A percentile compares a stretch with the other conserved stretches of the same genome.
Conservation (phyloP, 495 filamentous ascomycete genomes). For the Achaetomiella virescens region DNA sequence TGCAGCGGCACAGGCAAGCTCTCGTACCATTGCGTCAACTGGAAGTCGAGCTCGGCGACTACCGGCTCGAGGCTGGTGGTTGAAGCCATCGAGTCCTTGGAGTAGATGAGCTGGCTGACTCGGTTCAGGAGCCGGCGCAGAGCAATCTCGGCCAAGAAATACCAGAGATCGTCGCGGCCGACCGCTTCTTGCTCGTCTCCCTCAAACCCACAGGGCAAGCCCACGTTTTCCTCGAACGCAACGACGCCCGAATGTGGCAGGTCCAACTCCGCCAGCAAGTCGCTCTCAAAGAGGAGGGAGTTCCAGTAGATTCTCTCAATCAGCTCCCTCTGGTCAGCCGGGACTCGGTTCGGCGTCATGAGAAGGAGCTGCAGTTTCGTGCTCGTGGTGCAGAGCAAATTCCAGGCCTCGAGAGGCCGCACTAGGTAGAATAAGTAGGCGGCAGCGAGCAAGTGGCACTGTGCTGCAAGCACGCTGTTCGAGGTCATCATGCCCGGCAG, state of each 20-base stretch:
- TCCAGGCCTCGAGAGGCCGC: conserved; percentile 76
- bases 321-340: conserved; percentile 61
- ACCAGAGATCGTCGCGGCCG: conserved; percentile 74
- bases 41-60: conserved; percentile 73
- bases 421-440: conserved; percentile 81
- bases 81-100: conserved; percentile 61
- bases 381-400: conserved; percentile 67
- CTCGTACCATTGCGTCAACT: conserved; percentile 80
- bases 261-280: conserved; percentile 73
- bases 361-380: conserved; percentile 74
- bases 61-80: conserved; percentile 67
- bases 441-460: conserved; percentile 71
- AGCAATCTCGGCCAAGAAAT: conserved; percentile 77
- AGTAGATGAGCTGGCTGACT: conserved; percentile 76
- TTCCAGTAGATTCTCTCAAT: conserved; percentile 80
- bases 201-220: conserved; percentile 70
- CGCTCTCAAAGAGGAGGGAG: conserved; percentile 71
- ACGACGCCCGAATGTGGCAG: conserved; percentile 76
- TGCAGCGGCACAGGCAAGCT: conserved; percentile 65
- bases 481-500: conserved; percentile 72
- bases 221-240: conserved; percentile 73
- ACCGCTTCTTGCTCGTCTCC: conserved; percentile 57
- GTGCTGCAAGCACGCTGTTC: conserved; percentile 66
- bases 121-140: conserved; percentile 69
- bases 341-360: conserved; percentile 62